Evolutionary conservation across 2,329 filamentous ascomycete species (phyloP), one percentile per base, ranked within the genome.

Genomic region (Trichoderma sp.): DNA sequence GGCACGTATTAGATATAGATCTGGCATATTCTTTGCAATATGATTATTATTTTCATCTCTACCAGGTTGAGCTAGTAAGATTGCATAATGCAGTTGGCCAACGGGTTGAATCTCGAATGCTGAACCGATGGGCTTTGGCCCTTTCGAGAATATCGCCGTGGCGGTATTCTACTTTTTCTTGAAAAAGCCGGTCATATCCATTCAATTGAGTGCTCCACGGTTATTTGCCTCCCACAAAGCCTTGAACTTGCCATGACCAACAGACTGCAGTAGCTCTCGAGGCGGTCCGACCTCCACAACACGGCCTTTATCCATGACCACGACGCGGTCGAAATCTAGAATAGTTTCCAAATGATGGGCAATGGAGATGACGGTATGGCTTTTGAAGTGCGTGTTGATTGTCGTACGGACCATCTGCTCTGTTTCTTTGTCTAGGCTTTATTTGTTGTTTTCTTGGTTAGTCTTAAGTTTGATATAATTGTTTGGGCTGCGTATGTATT

Each of bases 311-410:
- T 81, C 79, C 77, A 82, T 79, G 21, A 83, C 78, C 18, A 81
- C 75, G 12, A 83, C 78, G 1, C 77, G 74, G 45, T 83, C 81
- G 31, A 80, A 83, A 29, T 77, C 77, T 2, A 87, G 79, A 35
- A 90, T 86, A 0, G 87, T 89, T 5, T 82, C 80, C 1, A 87
- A 76, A 2, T 83, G 81, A 75, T 87, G 85, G 2, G 83, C 84
- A n/a, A 86, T 82, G 11, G 83, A 82, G 33, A 87, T 81, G 45
- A 93, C 87, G 0, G 91, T 93, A 77, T 90, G 88, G 0, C 81
- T 75, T 11, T 77, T 79, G 71, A 85, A 81, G 41, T 79, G 76
- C 1, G 50, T 82, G 63, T 83, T 80, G 33, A 85, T 80, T 2
- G 84, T 76, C 11, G 79, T 76, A 73, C 82, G 83, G 67, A 85